Evolutionary conservation across 129 eudicot genomes (phyloP), one percentile per base, ranked within the genome.

Genomic region (Logfia minima): DNA sequence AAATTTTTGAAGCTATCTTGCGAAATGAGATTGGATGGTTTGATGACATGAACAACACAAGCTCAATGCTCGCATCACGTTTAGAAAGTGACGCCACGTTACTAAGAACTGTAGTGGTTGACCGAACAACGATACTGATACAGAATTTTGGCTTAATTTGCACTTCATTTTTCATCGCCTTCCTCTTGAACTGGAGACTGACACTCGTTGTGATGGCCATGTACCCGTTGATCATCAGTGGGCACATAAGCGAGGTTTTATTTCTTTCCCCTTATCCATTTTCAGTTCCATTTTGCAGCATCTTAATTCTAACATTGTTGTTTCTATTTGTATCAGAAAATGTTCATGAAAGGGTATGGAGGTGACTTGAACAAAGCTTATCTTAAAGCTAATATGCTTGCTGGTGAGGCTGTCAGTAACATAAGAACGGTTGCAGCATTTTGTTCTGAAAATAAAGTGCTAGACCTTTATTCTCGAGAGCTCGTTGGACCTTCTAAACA

Each of bases 1-100:
- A 48, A 67, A 9, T 70, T 75, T 81, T 72, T 87, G 85, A 91
- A 95, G 99, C 99, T 67, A 94, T 94, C 70, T 63, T 95, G 75
- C 92, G 93, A 79, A 95, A 95, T 63, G 99, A 95, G 79, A 95
- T 95, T 3, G 99, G 99, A 67, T 95, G 96, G 96, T 95, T 95
- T 41, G 99, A 95, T 60, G 89, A 95, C 62, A 75, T 78, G 75
- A 90, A 85, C 87, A 92, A 95, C 74, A 84, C 96, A 70, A 95
- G 99, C 86, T 85, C 99, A 13, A 95, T 84, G 96, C 96, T 95
- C 2, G 96, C 99, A 64, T 95, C 99, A 19, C 96, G 92, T 29
- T 85, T 95, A 75, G 99, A 95, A 76, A 89, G 94, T 72, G 99
- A 95, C 72, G 97, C 99, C 37, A 95, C 94, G 8, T 82, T 91